Evolutionary conservation across 208 protist species (phyloP), one percentile per base, ranked within the genome.

Genomic region (Leishmania tropica): DNA sequence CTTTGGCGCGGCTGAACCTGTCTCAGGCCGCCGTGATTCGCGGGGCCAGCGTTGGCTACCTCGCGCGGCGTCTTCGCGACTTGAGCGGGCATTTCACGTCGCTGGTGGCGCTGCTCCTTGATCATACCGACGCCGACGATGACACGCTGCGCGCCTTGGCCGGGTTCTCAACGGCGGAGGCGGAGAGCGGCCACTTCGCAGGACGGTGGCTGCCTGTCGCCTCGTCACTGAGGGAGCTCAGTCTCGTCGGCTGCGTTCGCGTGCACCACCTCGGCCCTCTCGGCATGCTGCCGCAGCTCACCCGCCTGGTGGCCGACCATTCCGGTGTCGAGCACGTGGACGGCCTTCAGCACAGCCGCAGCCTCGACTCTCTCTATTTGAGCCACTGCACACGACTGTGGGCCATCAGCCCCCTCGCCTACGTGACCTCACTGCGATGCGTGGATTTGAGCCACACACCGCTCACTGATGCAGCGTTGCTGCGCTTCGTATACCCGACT

Each of bases 241-340:
- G 81, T 62, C 45, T 85, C 24, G 77, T 75, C 0, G 81, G 81
- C 72, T 85, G 81, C 62, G 45, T 37, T 37, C 71, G 60, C 60
- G 64, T 85, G 77, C 81, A 75, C 62, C 71, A 79, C 70, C 81
- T 85, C 15, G 81, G 81, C 62, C 72, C 81, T 10, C 81, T 85
- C 7, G 81, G 81, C 31, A 47, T 68, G 11, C 64, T 85, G 60
- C 81, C 81, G 58, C 81, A 85, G 71, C 77, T 85, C 58, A 48
- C 35, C 13, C 68, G 72, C 17, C 37, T 85, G 10, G 53, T 79
- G 35, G 81, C 77, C 11, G 77, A 81, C 77, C 60, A 75, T 28
- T 64, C 80, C 51, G 62, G 47, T 19, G 79, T 73, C 60, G 76
- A 75, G 53, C 71, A 51, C 48, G 51, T 88, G 19, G 76, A 83